Evolutionary conservation across 202 grass and related monocot species (phyloP).

Genomic region (Brachypodium distachyon): DNA sequence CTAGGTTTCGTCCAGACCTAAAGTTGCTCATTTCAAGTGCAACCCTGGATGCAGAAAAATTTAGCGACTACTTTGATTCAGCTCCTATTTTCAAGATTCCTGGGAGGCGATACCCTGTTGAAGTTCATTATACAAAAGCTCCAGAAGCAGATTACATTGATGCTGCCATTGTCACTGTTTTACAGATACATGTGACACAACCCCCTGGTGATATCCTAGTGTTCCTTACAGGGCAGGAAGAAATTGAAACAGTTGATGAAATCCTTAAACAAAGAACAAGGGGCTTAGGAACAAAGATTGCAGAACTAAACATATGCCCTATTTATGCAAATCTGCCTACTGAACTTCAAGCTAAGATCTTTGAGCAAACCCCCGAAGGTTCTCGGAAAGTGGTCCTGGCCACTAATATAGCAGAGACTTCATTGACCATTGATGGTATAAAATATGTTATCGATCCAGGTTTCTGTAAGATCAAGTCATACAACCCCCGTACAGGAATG

Average conservation of each 20-base stretch:
- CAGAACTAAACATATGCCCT: constrained; percentile 86
- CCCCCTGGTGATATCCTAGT: constrained; percentile 80
- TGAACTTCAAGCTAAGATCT: constrained; percentile 94
- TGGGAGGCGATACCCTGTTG: constrained; percentile 67
- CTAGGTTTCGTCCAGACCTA: constrained; percentile 70
- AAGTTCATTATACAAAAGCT: constrained; percentile 85
- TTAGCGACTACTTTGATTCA: constrained; percentile 86
- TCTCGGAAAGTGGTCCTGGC: constrained; percentile 86
- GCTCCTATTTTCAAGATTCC: constrained; percentile 94
- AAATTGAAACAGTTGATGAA: constrained; percentile 95
- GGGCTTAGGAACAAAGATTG: constrained; percentile 91
- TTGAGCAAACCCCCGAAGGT: constrained; percentile 81
- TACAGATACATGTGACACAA: constrained; percentile 94
- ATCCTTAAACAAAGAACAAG: constrained; percentile 85
- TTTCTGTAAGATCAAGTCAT: constrained; percentile 95
- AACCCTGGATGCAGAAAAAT: constrained; percentile 87
- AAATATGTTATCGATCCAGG: constrained; percentile 95
- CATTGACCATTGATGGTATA: constrained; percentile 93
- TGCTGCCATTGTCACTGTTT: constrained; percentile 83
- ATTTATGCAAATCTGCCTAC: constrained; percentile 94
- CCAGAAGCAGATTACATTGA: constrained; percentile 96
- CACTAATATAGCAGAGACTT: constrained; percentile 95
- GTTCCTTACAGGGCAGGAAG: constrained; percentile 87
- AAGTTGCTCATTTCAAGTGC: constrained; percentile 96
- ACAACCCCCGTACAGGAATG: constrained; percentile 87